Evolutionary conservation across 371 early-diverging fungal genomes (phyloP), one percentile per base, ranked within the genome.

Genomic region (Coemansia linderi): DNA sequence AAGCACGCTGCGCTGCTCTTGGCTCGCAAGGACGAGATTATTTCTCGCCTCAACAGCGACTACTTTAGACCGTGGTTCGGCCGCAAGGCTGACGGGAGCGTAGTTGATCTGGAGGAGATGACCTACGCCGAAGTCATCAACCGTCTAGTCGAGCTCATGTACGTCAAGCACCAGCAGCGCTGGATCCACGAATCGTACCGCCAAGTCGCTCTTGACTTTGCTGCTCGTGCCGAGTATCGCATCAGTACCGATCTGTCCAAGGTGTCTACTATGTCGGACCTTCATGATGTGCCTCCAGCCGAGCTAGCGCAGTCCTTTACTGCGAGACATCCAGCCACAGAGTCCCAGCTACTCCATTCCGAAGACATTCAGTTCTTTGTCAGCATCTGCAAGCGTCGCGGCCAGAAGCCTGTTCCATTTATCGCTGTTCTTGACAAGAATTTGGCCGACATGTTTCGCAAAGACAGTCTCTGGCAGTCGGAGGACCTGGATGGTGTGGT

Each of bases 391-490:
- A 86, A 89, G 65, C 88, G 87, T 63, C 93, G 91, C 48, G 89
- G 88, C 59, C 90, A 92, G 74, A 96, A 95, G 87, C 95, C 96
- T 39, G 95, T 94, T 38, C 92, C 96, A 7, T 97, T 95, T 83
- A 92, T 97, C 65, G n/a, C n/a, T n/a, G n/a, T n/a, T n/a, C n/a
- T n/a, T n/a, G n/a, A n/a, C n/a, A n/a, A n/a, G n/a, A n/a, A n/a
- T n/a, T n/a, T n/a, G n/a, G n/a, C n/a, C n/a, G n/a, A n/a, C n/a
- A n/a, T n/a, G n/a, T n/a, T 93, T 95, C 22, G 89, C 93, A 97
- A 95, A 88, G 96, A 97, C 81, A 92, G 93, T n/a, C 84, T 94
- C 56, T 97, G 97, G 97, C 97, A 97, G 83, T 88, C 92, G 5
- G 95, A 97, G 82, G 93, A 95, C 66, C 78, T 97, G 22, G 90